Percentiles rank a stretch among this genome's conserved stretches.
phyloP scores from a whole-genome alignment of 1,139 yeast species.

The Pichia sp. region DNA sequence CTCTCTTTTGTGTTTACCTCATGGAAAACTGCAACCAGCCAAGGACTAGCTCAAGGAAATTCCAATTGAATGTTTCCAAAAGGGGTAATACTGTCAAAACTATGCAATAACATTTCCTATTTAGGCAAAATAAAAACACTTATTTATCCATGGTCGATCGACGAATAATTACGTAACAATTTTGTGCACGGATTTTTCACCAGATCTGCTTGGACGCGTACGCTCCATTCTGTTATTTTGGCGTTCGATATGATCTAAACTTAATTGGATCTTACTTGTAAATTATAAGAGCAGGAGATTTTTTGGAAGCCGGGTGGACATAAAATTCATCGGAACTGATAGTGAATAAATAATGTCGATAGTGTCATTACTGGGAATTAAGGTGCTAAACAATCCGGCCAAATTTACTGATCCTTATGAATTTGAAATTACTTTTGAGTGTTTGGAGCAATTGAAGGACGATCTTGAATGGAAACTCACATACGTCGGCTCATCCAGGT shows the following conservation, averaged over 20 bases:
- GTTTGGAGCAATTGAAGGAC: constrained; percentile 86
- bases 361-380: constrained; percentile 86
- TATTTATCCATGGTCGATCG: not conserved
- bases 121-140: constrained; percentile 7
- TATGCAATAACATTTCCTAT: not conserved
- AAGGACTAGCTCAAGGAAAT: not conserved
- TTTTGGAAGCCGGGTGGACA: too few relatives aligned
- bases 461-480: constrained; percentile 97
- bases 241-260: too few relatives aligned
- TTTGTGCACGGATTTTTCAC: not conserved
- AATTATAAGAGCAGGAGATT: too few relatives aligned
- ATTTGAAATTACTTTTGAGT: constrained; percentile 95
- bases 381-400: constrained; percentile 93
- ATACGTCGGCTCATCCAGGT: constrained; percentile 91
- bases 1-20: not conserved
- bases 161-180: not conserved
- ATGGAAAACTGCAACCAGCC: not conserved
- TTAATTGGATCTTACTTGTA: too few relatives aligned
- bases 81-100: constrained; percentile 2
- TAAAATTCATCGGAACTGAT: too few relatives aligned
- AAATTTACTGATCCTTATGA: constrained; percentile 90
- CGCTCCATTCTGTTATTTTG: too few relatives aligned
- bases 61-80: constrained; percentile 8
- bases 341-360: too few relatives aligned
- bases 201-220: too few relatives aligned